These are phyloP conservation scores for Barnettozyma salicaria DNA, from an alignment of 805 yeast genomes.

Conservation along the genomic window DNA sequence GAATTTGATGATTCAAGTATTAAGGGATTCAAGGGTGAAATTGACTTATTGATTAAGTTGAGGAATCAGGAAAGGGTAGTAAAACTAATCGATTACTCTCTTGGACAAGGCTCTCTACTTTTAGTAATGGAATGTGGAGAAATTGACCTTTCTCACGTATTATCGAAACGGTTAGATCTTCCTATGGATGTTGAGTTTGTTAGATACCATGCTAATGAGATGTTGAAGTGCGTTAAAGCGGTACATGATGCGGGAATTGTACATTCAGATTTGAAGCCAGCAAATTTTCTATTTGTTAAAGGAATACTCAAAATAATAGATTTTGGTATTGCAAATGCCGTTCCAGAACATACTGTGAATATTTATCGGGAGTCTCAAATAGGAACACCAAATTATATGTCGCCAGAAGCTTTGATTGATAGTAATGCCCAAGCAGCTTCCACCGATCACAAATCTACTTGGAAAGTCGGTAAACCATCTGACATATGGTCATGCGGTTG, in stretches of 20 bases:
- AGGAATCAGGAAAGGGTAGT: conserved; percentile 68
- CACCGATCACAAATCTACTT: conserved; percentile 27
- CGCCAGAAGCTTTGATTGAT: conserved; percentile 88
- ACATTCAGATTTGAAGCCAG: conserved; percentile 72
- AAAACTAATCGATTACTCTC: conserved; percentile 64
- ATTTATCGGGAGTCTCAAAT: conserved; percentile 85
- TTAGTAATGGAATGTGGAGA: conserved; percentile 96
- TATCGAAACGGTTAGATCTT: conserved; percentile 46
- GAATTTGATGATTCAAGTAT: conserved; percentile 73
- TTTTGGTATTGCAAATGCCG: conserved; percentile 93
- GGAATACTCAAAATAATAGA: conserved; percentile 87
- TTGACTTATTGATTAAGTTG: conserved; percentile 61
- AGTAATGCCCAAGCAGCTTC: conserved; percentile 29
- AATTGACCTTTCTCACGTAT: conserved; percentile 77
- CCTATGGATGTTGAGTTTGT: conserved; percentile 71
- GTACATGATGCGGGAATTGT: conserved; percentile 87
- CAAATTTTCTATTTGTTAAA: conserved; percentile 70
- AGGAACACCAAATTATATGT: conserved; percentile 97
- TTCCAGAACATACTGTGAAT: conserved; percentile 87
- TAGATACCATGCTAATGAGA: conserved; percentile 69
- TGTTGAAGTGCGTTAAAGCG: conserved; percentile 74
- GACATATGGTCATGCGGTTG: conserved; percentile 99
- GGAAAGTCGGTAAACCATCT: conserved; percentile 90
- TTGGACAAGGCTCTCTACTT: conserved; percentile 55
- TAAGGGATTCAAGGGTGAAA: conserved; percentile 84